Conservation (phyloP, 768 basidiomycete genomes). For the Boletellus emodensis region DNA sequence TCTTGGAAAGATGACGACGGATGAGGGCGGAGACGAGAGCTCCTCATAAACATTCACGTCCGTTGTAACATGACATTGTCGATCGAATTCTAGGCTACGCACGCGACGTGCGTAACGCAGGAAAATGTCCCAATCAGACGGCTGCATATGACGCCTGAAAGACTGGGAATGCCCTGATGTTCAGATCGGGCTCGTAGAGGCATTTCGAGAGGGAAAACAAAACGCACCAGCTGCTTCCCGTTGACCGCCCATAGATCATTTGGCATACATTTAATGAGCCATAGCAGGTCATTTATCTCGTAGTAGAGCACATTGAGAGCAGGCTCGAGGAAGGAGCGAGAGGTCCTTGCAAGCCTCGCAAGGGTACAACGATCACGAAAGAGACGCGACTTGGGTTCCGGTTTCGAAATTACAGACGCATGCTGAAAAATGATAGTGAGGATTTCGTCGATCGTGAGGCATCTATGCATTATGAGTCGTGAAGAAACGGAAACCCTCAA, state of each 20-base stretch:
- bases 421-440: slow-evolving; percentile 30
- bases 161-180: slow-evolving; percentile 11
- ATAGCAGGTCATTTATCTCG: slow-evolving; percentile 30
- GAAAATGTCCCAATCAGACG: slow-evolving; percentile 28
- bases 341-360: slow-evolving; percentile 31
- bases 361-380: slow-evolving; percentile 30
- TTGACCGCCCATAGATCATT: slow-evolving; percentile 31
- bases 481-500: slow-evolving; percentile 10
- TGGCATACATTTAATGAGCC: slow-evolving; percentile 31
- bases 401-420: slow-evolving; percentile 26
- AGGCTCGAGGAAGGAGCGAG: slow-evolving; percentile 30
- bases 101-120: slow-evolving; percentile 27
- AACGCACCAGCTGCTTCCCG: slow-evolving; percentile 28
- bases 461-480: slow-evolving; percentile 30
- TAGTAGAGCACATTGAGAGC: slow-evolving; percentile 31
- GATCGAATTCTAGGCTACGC: slow-evolving; percentile 30
- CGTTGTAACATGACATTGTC: slow-evolving; percentile 22
- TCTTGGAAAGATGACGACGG: slow-evolving; percentile 22
- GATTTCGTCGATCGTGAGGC: slow-evolving; percentile 32
- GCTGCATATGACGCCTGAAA: slow-evolving; percentile 18
- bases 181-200: slow-evolving; percentile 6
- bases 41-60: slow-evolving; percentile 19
- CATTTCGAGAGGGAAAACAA: not conserved
- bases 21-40: slow-evolving; percentile 13
- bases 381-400: slow-evolving; percentile 25